Evolutionary conservation across 495 filamentous ascomycete genomes (phyloP), one percentile per base, ranked within the genome.

Genomic region (Daldinia concentrica): DNA sequence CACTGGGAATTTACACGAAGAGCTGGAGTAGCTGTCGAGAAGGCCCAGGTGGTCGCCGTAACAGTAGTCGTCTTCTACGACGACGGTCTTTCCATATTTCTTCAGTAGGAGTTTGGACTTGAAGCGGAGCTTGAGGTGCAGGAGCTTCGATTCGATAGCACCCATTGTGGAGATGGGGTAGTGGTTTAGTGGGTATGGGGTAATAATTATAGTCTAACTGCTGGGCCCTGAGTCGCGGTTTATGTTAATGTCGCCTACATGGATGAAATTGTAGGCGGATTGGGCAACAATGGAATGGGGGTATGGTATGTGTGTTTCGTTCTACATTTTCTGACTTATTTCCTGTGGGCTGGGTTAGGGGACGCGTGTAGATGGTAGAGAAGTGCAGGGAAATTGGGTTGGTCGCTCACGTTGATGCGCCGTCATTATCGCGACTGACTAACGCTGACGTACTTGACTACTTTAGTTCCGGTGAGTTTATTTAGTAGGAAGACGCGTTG

Each of bases 341-440:
- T 32, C 29, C 1, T 6, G 6, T 7, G 6, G 29, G 7, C 6
- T 32, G 7, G 29, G 29, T 32, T 32, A 32, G 29, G 29, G 29
- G 4, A 32, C 29, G 29, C 29, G 29, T 32, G 9, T 32, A 32
- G 32, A 6, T 34, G 24, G 24, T 52, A 26, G 26, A 6, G 50
- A 52, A 30, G 50, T 48, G 19, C 12, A n/a, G 11, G 26, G 26
- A 30, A 29, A 22, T 26, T 15, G 22, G 22, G 22, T 14, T 27
- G 15, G 50, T 52, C 9, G 43, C 30, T 19, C 29, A 57, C 27
- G 54, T 30, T 36, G 54, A 1, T 34, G 8, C 54, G 27, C 29
- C 54, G 54, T 57, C 54, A 57, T 57, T 29, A 57, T 57, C 2
- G 29, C 14, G 27, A 27, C 30, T 34, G 24, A 52, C 50, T 52